Percentiles rank a stretch among this genome's conserved stretches.
Conservation (phyloP, 495 filamentous ascomycete species). For the Trichodelitschia bisporula region DNA sequence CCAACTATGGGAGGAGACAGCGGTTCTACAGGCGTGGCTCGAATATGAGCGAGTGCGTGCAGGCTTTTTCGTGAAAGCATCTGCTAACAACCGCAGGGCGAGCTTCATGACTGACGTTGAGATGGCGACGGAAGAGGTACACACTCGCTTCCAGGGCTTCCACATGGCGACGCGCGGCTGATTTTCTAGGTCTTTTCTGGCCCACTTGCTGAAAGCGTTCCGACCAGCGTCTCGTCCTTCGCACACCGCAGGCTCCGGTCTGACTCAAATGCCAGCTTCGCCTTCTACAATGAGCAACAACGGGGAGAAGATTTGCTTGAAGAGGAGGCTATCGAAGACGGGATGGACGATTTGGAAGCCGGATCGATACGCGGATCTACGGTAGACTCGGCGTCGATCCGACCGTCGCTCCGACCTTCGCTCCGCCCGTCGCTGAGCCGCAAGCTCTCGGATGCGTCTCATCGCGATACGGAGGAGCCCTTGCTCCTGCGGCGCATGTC, state of each 20-base stretch:
- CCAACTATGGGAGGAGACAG: too few species aligned
- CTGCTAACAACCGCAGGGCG: slow-evolving; percentile 12
- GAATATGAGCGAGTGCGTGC: slow-evolving; percentile 43
- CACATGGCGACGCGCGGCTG: not conserved
- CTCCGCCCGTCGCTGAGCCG: slow-evolving; percentile 13
- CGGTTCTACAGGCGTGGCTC: slow-evolving; percentile 37
- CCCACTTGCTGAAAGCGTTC: slow-evolving; percentile 83
- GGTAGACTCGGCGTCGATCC: too few species aligned
- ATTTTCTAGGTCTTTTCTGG: slow-evolving; percentile 57
- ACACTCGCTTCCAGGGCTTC: not conserved
- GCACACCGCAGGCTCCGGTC: slow-evolving; percentile 49
- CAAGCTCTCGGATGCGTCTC: slow-evolving; percentile 28
- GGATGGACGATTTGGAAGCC: slow-evolving; percentile 25
- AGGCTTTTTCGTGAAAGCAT: slow-evolving; percentile 1
- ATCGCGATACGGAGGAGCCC: slow-evolving; percentile 41
- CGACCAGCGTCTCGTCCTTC: slow-evolving; percentile 72
- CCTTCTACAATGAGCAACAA: slow-evolving; percentile 43
- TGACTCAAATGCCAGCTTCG: slow-evolving; percentile 70
- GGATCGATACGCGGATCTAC: too few species aligned
- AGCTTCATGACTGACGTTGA: slow-evolving; percentile 90
- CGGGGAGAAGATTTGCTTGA: slow-evolving; percentile 25
- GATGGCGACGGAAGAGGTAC: slow-evolving; percentile 89
- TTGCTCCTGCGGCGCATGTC: slow-evolving; percentile 43
- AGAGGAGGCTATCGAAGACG: slow-evolving; percentile 24
- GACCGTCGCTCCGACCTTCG: not conserved